Percentiles rank a stretch among this genome's conserved stretches.
These are phyloP conservation scores for Saxophila tyrrhenica DNA, from an alignment of 495 filamentous ascomycete species.

Conservation along the genomic window DNA sequence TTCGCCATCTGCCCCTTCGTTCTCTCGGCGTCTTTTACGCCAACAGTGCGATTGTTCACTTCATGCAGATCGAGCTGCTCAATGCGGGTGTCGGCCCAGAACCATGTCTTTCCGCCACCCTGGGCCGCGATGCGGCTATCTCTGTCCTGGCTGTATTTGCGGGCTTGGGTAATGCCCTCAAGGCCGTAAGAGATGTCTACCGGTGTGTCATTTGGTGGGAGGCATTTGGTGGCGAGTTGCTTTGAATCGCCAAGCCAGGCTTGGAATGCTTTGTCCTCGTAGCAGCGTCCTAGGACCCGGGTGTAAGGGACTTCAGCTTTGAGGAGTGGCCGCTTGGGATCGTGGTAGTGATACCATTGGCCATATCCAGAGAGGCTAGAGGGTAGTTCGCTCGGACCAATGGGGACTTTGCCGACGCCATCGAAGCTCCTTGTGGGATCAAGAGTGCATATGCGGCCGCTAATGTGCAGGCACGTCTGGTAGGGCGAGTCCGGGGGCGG, in stretches of 20 bases:
- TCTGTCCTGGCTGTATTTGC: slow-evolving; percentile 33
- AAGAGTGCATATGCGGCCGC: slow-evolving; percentile 41
- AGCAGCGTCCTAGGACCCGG: slow-evolving; percentile 44
- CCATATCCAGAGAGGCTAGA: slow-evolving; percentile 34
- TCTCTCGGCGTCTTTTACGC: slow-evolving; percentile 5
- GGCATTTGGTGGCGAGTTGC: slow-evolving; percentile 1
- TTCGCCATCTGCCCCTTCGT: background rate
- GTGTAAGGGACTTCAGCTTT: slow-evolving; percentile 36
- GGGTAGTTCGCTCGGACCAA: slow-evolving; percentile 22
- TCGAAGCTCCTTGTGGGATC: slow-evolving; percentile 22
- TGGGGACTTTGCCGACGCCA: slow-evolving; percentile 14
- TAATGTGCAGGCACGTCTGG: slow-evolving; percentile 32
- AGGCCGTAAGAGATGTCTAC: slow-evolving; percentile 25
- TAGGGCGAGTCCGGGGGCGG: slow-evolving; percentile 30
- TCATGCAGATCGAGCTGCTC: slow-evolving; percentile 44
- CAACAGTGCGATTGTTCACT: slow-evolving; percentile 35
- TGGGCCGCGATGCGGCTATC: slow-evolving; percentile 36
- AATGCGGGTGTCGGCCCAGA: slow-evolving; percentile 45
- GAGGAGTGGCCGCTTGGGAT: slow-evolving; percentile 21
- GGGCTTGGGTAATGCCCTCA: slow-evolving; percentile 28
- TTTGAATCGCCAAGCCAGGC: slow-evolving; percentile 30
- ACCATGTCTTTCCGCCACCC: slow-evolving; percentile 35
- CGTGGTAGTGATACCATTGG: slow-evolving; percentile 39
- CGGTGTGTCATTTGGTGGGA: background rate
- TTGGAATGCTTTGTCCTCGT: slow-evolving; percentile 38